A percentile compares a stretch with the other conserved stretches of the same genome.
These are phyloP conservation scores for maize (Zea mays) DNA, from an alignment of 176 grass and related monocot genomes.

Conservation along the genomic window Zm-B73-REFERENCE-NAM-5.0 NC_050103.1:147225501-147226000, in stretches of 20 bases:
- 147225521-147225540: too few relatives aligned
- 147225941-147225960: constrained; percentile 85
- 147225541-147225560: too few relatives aligned
- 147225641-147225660: constrained; percentile 64
- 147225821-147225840: background rate
- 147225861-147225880: constrained; percentile 99
- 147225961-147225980: constrained; percentile 56
- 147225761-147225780: too few relatives aligned
- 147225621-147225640: constrained; percentile 97
- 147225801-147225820: background rate
- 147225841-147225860: constrained; percentile 52
- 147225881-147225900: constrained; percentile 91
- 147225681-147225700: too few relatives aligned
- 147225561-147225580: constrained; percentile 68
- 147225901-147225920: constrained; percentile 99
- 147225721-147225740: background rate
- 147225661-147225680: background rate
- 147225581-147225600: constrained; percentile 80
- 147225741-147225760: constrained; percentile 1
- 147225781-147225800: background rate
- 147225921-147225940: constrained; percentile 88
- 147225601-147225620: constrained; percentile 88
- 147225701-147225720: background rate
- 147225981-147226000: background rate
- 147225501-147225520: too few relatives aligned